phyloP scores from a whole-genome alignment of 768 basidiomycete genomes.

The Suillus luteus region DNA sequence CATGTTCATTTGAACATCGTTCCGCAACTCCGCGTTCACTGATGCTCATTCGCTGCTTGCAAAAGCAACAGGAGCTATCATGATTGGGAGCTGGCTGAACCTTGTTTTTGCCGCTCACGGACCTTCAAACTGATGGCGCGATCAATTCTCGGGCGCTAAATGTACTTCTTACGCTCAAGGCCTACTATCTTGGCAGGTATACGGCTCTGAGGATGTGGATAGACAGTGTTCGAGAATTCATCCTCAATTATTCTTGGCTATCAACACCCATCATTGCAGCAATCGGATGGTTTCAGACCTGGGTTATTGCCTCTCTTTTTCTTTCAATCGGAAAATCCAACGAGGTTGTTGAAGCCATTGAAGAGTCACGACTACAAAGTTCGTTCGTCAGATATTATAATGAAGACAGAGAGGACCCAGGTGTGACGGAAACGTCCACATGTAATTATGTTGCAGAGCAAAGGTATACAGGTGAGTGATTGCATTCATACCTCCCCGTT shows the following conservation, averaged over 20 bases:
- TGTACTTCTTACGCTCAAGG: neutral
- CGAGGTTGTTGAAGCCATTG: neutral
- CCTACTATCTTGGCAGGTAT: neutral
- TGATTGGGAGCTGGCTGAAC: too few species aligned
- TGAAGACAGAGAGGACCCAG: slow-evolving; percentile 3
- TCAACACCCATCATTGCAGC: slow-evolving; percentile 9
- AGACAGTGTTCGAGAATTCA: slow-evolving; percentile 6
- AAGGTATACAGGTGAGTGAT: slow-evolving; percentile 4
- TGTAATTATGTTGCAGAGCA: slow-evolving; percentile 12
- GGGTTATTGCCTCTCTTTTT: slow-evolving; percentile 7
- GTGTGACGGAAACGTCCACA: neutral
- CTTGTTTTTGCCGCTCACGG: neutral
- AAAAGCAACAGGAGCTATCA: too few species aligned
- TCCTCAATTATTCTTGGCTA: slow-evolving; percentile 8
- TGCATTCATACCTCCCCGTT: neutral
- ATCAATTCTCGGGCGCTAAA: neutral
- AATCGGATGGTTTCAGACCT: slow-evolving; percentile 5
- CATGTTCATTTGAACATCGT: too few species aligned
- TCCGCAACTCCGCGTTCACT: too few species aligned
- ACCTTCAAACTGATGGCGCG: neutral
- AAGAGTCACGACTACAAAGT: slow-evolving; percentile 5
- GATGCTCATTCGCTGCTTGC: too few species aligned
- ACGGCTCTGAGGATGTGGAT: slow-evolving; percentile 1
- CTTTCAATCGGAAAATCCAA: slow-evolving; percentile 1
- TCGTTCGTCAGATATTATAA: slow-evolving; percentile 4